These are phyloP conservation scores for Phytophthora sojae DNA, from an alignment of 352 stramenopile species.

Conservation along the genomic window DNA sequence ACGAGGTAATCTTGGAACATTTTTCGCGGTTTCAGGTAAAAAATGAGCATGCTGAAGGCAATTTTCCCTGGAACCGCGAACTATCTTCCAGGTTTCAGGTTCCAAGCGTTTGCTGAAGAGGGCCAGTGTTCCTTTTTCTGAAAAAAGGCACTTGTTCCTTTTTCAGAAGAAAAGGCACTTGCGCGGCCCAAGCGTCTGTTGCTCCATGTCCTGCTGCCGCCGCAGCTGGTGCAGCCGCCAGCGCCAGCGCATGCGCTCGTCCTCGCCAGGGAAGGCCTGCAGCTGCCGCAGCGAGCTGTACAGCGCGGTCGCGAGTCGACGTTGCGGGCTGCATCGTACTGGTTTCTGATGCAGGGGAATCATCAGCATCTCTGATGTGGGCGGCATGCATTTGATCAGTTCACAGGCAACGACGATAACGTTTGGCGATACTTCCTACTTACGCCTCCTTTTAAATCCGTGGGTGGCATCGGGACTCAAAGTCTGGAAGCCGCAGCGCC, in stretches of 20 bases:
- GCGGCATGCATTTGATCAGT: conserved; percentile 2
- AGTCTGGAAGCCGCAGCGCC: conserved; percentile 24
- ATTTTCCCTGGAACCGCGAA: no score
- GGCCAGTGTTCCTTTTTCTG: no score
- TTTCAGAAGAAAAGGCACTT: conserved; percentile 36
- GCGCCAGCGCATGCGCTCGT: conserved; percentile 50
- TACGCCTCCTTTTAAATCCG: not conserved
- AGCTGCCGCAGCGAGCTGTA: conserved; percentile 32
- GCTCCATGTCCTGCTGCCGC: conserved; percentile 40
- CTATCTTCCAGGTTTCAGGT: no score
- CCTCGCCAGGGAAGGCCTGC: conserved; percentile 36
- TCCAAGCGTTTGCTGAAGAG: no score
- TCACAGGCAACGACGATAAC: not conserved
- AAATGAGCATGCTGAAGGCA: no score
- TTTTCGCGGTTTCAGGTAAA: no score
- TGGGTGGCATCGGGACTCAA: conserved; percentile 6
- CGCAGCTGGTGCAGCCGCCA: conserved; percentile 48
- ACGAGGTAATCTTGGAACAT: no score
- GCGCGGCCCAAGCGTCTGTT: conserved; percentile 32
- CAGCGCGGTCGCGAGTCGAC: conserved; percentile 33
- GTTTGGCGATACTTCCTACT: not conserved
- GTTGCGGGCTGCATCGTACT: conserved; percentile 26
- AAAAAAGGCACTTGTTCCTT: no score
- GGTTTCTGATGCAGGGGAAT: not conserved
- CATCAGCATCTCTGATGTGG: not conserved